Evolutionary conservation across 2,329 filamentous ascomycete genomes (phyloP), one percentile per base, ranked within the genome.

Genomic region (Juglanconis sp.): DNA sequence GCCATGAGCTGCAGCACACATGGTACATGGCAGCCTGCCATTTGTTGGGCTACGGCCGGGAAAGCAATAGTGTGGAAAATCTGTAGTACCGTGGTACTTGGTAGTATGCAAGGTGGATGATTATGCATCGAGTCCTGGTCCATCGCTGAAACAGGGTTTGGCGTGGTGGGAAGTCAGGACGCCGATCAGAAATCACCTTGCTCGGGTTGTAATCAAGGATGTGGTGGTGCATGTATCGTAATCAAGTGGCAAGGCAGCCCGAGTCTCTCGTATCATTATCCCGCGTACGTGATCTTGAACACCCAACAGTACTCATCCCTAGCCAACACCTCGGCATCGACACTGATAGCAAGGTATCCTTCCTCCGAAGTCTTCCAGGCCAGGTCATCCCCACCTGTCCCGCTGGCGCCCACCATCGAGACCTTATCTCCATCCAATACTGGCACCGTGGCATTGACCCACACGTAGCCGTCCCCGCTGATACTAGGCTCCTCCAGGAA

Each of bases 341-440:
- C 65, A 0, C 67, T 69, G 35, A 78, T 60, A 24, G 67, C 66
- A 49, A 77, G 47, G 51, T 65, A 50, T 17, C 40, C 56, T 52
- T 58, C 17, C 15, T 68, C 69, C 44, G 31, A 51, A 31, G 10
- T 57, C 53, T 44, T 60, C 53, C 50, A 57, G 17, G 32, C 57
- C 31, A 60, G 52, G 17, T 48, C 52, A 44, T 53, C 32, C 15
- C 34, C 48, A 17, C 31, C 36, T 46, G 60, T 46, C 46, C 46
- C 50, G 31, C 50, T 36, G 11, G 66, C 66, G 46, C 76, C 77
- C n/a, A 81, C 68, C 34, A 82, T 72, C 7, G 73, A 77, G 1
- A 81, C 70, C 9, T 63, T 50, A 65, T 81, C 79, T 0, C 77
- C 77, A 1, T 68, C 38, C 10, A 80, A 53, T 42, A 75, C 74